Evolutionary conservation across 1,139 yeast genomes (phyloP), one percentile per base, ranked within the genome.

Genomic region (Diutina neorugosa): DNA sequence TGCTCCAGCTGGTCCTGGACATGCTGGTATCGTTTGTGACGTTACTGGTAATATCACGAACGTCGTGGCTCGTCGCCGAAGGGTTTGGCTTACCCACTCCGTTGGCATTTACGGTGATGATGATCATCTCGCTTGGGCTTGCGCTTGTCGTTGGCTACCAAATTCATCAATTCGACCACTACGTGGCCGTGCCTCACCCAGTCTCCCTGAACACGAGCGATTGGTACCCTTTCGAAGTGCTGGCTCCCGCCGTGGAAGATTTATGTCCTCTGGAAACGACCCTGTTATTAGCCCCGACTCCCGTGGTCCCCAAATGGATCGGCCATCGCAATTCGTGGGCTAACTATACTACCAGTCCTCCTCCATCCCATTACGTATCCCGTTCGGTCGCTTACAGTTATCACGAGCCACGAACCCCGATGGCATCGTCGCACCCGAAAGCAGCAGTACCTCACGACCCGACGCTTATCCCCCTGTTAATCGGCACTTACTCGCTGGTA

Each of bases 401-500:
- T n/a, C 20, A 14, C 18, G 50, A 46, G 27, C 50, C 50, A n/a
- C 50, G 50, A 5, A 5, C 11, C 8, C 3, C 31, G 8, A 27
- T 18, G 14, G 8, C 9, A 16, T 7, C 31, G 5, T 3, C 40
- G 1, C 18, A 12, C n/a, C 7, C 2, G n/a, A 46, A 27, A 12
- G 50, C 50, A 7, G 48, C 34, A 9, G 8, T 46, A 14, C 50
- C 50, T 2, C 16, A n/a, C 27, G 50, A 46, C 31, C 37, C 50
- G 3, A 27, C 72, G n/a, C 61, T 73, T 43, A 65, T 74, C 11
- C 78, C 78, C 0, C 70, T 75, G 9, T 66, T 74, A 12, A 67
- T 73, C 12, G 76, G 75, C 7, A 70, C 68, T 21, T 71, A 70
- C 55, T 70, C 77, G 11, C 69, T 71, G 18, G 65, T 73, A 2